These are phyloP conservation scores for Citrus maxima DNA, from an alignment of 345 rosid species.

Conservation along the genomic window DNA sequence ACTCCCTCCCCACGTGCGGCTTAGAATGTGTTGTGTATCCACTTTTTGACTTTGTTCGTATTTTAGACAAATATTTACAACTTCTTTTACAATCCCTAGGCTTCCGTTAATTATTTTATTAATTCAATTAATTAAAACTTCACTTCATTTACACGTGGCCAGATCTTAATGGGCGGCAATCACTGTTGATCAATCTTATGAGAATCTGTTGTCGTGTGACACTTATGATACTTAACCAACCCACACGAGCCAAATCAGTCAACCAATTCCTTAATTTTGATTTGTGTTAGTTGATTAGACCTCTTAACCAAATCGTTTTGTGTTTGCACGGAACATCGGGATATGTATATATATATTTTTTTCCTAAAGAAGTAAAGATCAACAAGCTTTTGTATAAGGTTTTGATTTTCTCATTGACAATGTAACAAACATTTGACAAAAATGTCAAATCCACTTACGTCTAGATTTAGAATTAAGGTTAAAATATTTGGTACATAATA, in stretches of 20 bases:
- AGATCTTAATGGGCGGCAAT: not conserved
- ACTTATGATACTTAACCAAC: conserved; percentile 8
- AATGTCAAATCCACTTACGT: too few species aligned
- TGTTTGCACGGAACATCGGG: conserved; percentile 16
- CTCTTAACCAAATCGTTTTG: conserved; percentile 5
- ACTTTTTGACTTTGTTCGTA: not conserved
- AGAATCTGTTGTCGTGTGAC: conserved; percentile 28
- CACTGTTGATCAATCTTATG: not conserved
- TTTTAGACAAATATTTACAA: not conserved
- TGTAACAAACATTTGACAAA: too few species aligned
- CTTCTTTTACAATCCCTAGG: conserved; percentile 19
- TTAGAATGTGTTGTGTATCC: conserved; percentile 1
- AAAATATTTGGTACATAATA: too few species aligned
- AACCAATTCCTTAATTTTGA: not conserved
- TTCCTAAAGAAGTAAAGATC: too few species aligned
- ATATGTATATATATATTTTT: not conserved
- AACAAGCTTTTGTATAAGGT: not conserved
- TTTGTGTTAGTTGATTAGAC: conserved; percentile 23
- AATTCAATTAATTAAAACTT: not conserved
- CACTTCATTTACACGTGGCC: not conserved
- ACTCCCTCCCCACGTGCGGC: conserved; percentile 30
- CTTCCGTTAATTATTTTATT: not conserved
- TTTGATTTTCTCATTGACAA: not conserved
- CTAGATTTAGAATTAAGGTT: too few species aligned
- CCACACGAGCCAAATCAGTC: conserved; percentile 5